Conservation (phyloP, 1,284 basidiomycete genomes). For the Ustilago sp. region DNA sequence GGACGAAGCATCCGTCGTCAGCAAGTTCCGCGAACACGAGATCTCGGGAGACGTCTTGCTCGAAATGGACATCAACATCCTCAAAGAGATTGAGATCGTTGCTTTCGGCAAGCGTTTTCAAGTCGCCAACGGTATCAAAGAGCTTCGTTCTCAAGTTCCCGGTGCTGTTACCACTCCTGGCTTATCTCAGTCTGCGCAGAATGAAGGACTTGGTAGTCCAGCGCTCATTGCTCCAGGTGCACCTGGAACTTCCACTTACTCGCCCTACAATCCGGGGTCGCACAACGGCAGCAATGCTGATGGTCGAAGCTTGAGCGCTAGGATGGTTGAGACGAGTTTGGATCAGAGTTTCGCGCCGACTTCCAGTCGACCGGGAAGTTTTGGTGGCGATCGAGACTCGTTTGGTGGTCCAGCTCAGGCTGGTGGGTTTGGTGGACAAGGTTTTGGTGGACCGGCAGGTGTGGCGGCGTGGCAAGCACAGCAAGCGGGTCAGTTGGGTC, state of each 20-base stretch:
- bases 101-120: slow-evolving; percentile 95
- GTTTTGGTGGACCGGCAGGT: slow-evolving; percentile 36
- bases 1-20: slow-evolving; percentile 79
- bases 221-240: slow-evolving; percentile 33
- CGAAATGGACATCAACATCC: slow-evolving; percentile 88
- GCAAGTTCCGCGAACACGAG: slow-evolving; percentile 88
- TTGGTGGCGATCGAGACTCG: slow-evolving; percentile 34
- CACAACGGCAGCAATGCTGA: slow-evolving; percentile 49
- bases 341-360: slow-evolving; percentile 36
- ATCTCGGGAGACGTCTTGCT: slow-evolving; percentile 96
- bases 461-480: slow-evolving; percentile 56
- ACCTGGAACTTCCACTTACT: slow-evolving; percentile 23
- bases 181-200: slow-evolving; percentile 15
- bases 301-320: slow-evolving; percentile 40
- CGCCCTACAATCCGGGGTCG: slow-evolving; percentile 37
- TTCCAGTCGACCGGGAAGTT: slow-evolving; percentile 41
- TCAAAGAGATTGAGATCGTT: slow-evolving; percentile 95
- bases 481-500: slow-evolving; percentile 46
- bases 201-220: slow-evolving; percentile 43
- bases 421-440: slow-evolving; percentile 13
- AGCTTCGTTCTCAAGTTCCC: slow-evolving; percentile 74
- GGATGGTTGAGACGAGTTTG: slow-evolving; percentile 43
- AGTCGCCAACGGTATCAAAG: slow-evolving; percentile 92
- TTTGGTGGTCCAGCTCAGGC: slow-evolving; percentile 17
- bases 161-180: slow-evolving; percentile 27